Evolutionary conservation across 2,329 filamentous ascomycete species (phyloP).

Genomic region (Polytolypa hystricis): DNA sequence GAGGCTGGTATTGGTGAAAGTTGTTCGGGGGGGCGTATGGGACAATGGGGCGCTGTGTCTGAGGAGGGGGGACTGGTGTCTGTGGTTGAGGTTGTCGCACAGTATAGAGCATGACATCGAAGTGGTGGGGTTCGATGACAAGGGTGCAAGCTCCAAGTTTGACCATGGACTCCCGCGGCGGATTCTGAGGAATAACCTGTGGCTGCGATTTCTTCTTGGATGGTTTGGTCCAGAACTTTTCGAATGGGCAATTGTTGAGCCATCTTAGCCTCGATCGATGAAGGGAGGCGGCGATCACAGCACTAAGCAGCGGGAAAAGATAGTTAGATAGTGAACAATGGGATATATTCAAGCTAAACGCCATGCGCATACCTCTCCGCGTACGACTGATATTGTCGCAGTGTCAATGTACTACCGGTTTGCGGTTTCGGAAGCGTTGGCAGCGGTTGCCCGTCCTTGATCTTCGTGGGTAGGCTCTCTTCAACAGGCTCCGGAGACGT

Average conservation of each 20-base stretch:
- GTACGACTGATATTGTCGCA: slow-evolving; percentile 48
- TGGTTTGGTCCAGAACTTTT: slow-evolving; percentile 48
- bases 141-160: slow-evolving; percentile 48
- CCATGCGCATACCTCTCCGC: slow-evolving; percentile 37
- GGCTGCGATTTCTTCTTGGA: slow-evolving; percentile 43
- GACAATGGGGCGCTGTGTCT: slow-evolving; percentile 30
- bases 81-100: slow-evolving; percentile 40
- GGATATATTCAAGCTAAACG: not conserved
- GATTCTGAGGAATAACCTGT: slow-evolving; percentile 36
- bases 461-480: slow-evolving; percentile 39
- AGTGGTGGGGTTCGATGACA: slow-evolving; percentile 52
- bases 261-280: slow-evolving; percentile 49
- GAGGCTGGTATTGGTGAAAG: slow-evolving; percentile 33
- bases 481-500: slow-evolving; percentile 24
- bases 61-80: slow-evolving; percentile 27
- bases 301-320: slow-evolving; percentile 26
- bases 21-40: slow-evolving; percentile 31
- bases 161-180: slow-evolving; percentile 42
- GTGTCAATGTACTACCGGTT: slow-evolving; percentile 34
- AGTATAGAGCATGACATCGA: slow-evolving; percentile 47
- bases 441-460: slow-evolving; percentile 43
- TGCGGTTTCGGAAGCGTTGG: slow-evolving; percentile 45
- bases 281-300: slow-evolving; percentile 46
- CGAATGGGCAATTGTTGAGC: slow-evolving; percentile 43
- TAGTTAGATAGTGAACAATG: not conserved